These are phyloP conservation scores for Cytospora schulzeri DNA, from an alignment of 2,329 filamentous ascomycete genomes.

Conservation along the genomic window DNA sequence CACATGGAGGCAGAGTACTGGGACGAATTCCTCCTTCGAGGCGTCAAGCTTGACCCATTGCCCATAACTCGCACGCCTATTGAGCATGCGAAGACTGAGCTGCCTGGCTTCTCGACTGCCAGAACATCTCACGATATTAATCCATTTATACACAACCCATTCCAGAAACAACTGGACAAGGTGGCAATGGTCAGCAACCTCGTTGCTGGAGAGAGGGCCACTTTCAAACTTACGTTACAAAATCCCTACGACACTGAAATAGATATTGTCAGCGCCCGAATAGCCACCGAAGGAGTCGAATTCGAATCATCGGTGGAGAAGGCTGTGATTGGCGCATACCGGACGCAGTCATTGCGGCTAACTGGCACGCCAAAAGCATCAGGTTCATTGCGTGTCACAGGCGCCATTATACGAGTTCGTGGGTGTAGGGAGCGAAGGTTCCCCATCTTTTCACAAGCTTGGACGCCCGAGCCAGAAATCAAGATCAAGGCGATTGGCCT, in stretches of 20 bases:
- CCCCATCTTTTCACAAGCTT: constrained; percentile 77
- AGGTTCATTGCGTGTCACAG: constrained; percentile 73
- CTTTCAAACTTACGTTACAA: constrained; percentile 82
- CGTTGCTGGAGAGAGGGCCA: constrained; percentile 76
- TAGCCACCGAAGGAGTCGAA: constrained; percentile 73
- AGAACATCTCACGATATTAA: constrained; percentile 66
- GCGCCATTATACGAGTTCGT: constrained; percentile 76
- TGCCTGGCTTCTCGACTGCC: constrained; percentile 52
- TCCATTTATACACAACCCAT: constrained; percentile 95
- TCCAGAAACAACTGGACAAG: constrained; percentile 68
- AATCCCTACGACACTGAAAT: constrained; percentile 94
- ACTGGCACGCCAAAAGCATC: constrained; percentile 66
- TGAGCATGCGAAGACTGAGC: constrained; percentile 60
- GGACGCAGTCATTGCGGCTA: constrained; percentile 77
- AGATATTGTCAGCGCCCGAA: constrained; percentile 77
- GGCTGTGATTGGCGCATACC: constrained; percentile 75
- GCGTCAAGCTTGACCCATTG: constrained; percentile 68
- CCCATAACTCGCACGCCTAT: constrained; percentile 63
- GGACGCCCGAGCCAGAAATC: constrained; percentile 67
- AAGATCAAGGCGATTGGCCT: constrained; percentile 80
- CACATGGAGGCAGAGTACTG: constrained; percentile 83
- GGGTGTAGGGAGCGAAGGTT: constrained; percentile 84
- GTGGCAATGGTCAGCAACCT: constrained; percentile 67
- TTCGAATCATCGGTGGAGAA: constrained; percentile 69
- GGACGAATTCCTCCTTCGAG: constrained; percentile 91